Evolutionary conservation across 2,329 filamentous ascomycete species (phyloP).

Genomic region (Colletotrichum simmondsii): DNA sequence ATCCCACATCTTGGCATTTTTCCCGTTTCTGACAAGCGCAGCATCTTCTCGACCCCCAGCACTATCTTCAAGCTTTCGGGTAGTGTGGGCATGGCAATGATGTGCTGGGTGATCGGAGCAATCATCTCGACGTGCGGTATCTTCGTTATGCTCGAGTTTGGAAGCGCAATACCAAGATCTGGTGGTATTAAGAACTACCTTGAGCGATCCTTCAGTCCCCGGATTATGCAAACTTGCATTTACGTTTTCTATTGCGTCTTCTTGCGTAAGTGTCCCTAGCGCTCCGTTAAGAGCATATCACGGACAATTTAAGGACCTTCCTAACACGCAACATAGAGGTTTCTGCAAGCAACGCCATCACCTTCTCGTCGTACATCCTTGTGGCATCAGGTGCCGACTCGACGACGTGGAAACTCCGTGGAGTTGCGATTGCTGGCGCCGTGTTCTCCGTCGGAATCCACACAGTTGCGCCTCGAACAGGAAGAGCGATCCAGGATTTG

Average conservation of each 20-base stretch:
- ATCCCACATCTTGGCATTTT: not conserved
- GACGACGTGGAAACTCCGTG: slow-evolving; percentile 27
- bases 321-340: slow-evolving; percentile 19
- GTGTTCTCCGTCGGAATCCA: slow-evolving; percentile 27
- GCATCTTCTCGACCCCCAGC: slow-evolving; percentile 39
- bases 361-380: slow-evolving; percentile 26
- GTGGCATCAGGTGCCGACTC: slow-evolving; percentile 19
- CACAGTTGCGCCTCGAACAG: slow-evolving; percentile 19
- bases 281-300: not conserved
- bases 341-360: slow-evolving; percentile 31
- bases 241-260: slow-evolving; percentile 39
- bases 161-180: slow-evolving; percentile 36
- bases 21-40: not conserved
- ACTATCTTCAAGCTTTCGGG: slow-evolving; percentile 38
- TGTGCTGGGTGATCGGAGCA: slow-evolving; percentile 39
- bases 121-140: slow-evolving; percentile 38
- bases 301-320: not conserved
- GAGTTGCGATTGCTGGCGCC: slow-evolving; percentile 23
- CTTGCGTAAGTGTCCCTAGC: slow-evolving; percentile 14
- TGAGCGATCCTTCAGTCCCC: slow-evolving; percentile 36
- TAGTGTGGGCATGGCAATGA: slow-evolving; percentile 39
- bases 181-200: slow-evolving; percentile 41
- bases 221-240: slow-evolving; percentile 38
- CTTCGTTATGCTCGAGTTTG: slow-evolving; percentile 40
- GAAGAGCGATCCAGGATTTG: slow-evolving; percentile 19